Conservation (phyloP, 2,329 filamentous ascomycete genomes). For the Arthrobotrys entomopaga region DNA sequence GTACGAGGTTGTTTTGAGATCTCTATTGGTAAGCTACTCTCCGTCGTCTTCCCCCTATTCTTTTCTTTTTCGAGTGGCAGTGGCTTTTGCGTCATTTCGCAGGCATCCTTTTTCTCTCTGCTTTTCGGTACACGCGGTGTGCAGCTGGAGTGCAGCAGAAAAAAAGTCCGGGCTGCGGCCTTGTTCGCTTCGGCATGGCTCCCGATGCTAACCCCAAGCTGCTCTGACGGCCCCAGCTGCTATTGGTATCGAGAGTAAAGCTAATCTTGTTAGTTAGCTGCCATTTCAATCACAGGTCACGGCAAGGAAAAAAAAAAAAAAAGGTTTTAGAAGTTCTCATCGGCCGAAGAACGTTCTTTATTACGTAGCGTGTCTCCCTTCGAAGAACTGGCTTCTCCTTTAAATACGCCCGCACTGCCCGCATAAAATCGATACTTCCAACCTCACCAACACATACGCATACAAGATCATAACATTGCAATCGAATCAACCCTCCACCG, state of each 20-base stretch:
- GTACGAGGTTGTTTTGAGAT: neutral
- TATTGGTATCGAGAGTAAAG: neutral
- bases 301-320: neutral
- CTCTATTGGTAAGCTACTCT: slow-evolving; percentile 11
- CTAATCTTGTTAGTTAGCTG: slow-evolving; percentile 24
- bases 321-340: slow-evolving; percentile 10
- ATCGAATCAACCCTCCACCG: too few species aligned
- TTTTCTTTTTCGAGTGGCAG: slow-evolving; percentile 14
- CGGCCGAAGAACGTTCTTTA: slow-evolving; percentile 50
- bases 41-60: neutral
- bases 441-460: slow-evolving; percentile 15
- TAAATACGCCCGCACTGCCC: slow-evolving; percentile 33
- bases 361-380: slow-evolving; percentile 25
- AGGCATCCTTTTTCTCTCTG: neutral
- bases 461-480: too few species aligned
- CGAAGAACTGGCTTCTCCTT: slow-evolving; percentile 8
- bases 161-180: slow-evolving; percentile 21
- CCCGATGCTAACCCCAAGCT: slow-evolving; percentile 43
- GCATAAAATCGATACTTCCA: neutral
- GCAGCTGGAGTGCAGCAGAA: neutral
- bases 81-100: slow-evolving; percentile 26
- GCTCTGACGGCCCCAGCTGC: neutral
- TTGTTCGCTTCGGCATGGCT: slow-evolving; percentile 52
- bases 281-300: slow-evolving; percentile 47
- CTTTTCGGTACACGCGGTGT: neutral